Evolutionary conservation across 2,329 filamentous ascomycete genomes (phyloP).

Genomic region (Ophiostoma populinum): DNA sequence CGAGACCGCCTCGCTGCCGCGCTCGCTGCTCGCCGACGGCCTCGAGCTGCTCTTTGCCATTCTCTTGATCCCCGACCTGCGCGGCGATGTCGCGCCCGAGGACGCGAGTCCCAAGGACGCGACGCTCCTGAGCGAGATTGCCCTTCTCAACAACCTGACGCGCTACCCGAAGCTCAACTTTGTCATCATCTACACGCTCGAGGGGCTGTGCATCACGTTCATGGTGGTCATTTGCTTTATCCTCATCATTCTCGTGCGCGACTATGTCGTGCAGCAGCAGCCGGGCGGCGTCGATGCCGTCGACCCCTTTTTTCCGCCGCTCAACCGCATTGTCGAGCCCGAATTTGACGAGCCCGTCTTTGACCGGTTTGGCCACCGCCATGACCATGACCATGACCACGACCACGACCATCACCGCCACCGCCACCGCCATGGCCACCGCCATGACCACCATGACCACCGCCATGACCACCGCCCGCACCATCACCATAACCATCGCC

Average conservation of each 20-base stretch:
- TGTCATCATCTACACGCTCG: slow-evolving; percentile 63
- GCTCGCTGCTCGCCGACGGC: too few species aligned
- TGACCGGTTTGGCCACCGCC: not conserved
- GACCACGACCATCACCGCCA: not conserved
- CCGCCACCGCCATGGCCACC: not conserved
- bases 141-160: slow-evolving; percentile 44
- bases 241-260: slow-evolving; percentile 85
- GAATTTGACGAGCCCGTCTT: slow-evolving; percentile 30
- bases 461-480: not conserved
- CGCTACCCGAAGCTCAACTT: slow-evolving; percentile 57
- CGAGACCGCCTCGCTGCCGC: too few species aligned
- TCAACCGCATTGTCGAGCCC: too few species aligned
- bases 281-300: too few species aligned
- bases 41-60: too few species aligned
- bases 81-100: too few species aligned
- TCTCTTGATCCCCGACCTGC: not conserved
- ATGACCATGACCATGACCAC: not conserved
- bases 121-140: slow-evolving; percentile 39
- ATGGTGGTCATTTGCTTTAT: slow-evolving; percentile 89
- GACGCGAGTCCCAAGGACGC: too few species aligned
- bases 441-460: not conserved
- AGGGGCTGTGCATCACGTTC: slow-evolving; percentile 87
- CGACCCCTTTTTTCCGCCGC: too few species aligned
- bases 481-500: not conserved
- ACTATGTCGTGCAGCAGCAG: slow-evolving; percentile 97